Evolutionary conservation across 73 alveolate species (phyloP).

Genomic region (Paramecium tetraurelia): DNA sequence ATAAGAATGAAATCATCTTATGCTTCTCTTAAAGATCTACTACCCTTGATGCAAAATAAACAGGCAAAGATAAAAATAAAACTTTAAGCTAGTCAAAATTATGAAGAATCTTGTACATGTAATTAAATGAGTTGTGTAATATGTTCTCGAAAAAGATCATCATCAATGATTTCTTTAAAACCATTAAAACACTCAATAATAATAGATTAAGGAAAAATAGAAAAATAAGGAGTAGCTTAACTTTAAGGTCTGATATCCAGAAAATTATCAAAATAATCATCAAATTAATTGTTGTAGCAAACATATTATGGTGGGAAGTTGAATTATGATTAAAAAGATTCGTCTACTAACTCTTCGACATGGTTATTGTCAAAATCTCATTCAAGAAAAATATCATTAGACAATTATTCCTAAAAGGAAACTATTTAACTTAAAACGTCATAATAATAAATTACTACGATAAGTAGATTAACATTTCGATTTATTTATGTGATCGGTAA

Average conservation of each 20-base stretch:
- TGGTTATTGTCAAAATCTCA: conserved; percentile 20
- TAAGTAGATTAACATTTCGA: not conserved
- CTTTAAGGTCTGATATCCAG: not conserved
- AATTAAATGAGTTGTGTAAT: conserved; percentile 25
- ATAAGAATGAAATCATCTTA: not conserved
- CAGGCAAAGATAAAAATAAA: not conserved
- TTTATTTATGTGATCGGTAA: conserved; percentile 33
- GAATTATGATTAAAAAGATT: not conserved
- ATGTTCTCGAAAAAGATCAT: conserved; percentile 37
- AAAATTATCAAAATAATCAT: not conserved
- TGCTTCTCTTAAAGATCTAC: not conserved
- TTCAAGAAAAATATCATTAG: conserved; percentile 28
- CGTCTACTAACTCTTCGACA: not conserved
- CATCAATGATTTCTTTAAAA: conserved; percentile 21
- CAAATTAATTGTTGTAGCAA: not conserved
- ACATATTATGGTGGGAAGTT: not conserved
- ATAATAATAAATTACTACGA: not conserved
- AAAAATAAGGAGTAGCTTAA: not conserved
- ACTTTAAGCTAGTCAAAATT: not conserved
- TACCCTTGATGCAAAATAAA: not conserved
- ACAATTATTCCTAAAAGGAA: not conserved
- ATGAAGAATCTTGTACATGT: not conserved
- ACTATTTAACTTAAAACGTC: not conserved
- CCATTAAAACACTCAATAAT: conserved; percentile 11
- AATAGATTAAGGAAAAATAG: not conserved